A percentile compares a stretch with the other conserved stretches of the same genome.
phyloP scores from a whole-genome alignment of 2,329 filamentous ascomycete species.

The Xylariales sp. region DNA sequence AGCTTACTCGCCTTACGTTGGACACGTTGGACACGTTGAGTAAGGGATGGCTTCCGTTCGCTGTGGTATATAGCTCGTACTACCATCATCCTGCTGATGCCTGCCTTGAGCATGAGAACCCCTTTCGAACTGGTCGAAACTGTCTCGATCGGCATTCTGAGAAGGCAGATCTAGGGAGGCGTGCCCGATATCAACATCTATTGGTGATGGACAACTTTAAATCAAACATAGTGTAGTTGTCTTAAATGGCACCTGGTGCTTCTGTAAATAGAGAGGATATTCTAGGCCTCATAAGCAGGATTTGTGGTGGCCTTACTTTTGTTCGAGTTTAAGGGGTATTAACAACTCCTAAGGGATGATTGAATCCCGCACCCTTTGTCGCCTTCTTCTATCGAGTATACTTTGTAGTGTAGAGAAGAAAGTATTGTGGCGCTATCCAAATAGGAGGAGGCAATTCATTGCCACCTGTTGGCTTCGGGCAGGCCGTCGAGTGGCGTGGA shows the following conservation, averaged over 20 bases:
- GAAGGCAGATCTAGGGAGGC: background rate
- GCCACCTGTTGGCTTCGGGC: background rate
- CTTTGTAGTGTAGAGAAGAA: background rate
- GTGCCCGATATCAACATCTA: conserved; percentile 4
- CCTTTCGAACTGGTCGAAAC: background rate
- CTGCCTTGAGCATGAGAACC: conserved; percentile 4
- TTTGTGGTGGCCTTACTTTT: background rate
- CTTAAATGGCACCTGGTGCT: background rate
- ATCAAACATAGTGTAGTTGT: background rate
- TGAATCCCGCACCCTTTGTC: background rate
- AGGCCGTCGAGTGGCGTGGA: background rate
- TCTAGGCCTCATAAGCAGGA: background rate
- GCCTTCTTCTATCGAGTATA: background rate
- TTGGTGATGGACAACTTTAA: background rate
- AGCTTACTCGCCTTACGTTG: background rate
- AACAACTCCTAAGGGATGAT: background rate
- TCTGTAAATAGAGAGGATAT: background rate
- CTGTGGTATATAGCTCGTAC: background rate
- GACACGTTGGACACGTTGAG: background rate
- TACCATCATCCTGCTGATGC: conserved; percentile 14
- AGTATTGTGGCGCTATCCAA: background rate
- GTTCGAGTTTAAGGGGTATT: background rate
- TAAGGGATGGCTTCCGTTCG: background rate
- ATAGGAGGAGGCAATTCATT: background rate
- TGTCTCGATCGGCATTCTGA: background rate